Base-by-base conservation (phyloP, 306 rosid species). In the Psophocarpus tetragonolobus region DNA sequence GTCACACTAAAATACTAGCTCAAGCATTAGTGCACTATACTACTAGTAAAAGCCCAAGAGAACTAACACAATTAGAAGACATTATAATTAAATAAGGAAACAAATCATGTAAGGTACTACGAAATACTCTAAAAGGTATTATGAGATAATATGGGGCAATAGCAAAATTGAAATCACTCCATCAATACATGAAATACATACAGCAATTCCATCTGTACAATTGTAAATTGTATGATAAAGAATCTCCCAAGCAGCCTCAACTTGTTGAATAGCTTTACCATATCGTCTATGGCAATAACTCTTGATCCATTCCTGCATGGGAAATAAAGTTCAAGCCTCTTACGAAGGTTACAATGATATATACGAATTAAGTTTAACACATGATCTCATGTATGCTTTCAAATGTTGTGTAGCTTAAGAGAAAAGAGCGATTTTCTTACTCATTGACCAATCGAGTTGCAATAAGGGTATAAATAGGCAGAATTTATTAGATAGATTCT, bases 161-260 rank as follows among this genome's bases (percentile, higher is more conserved):
- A 8, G 71, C 39, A 58, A 44, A 45, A 47, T 57, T 44, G 18
- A 30, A 51, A 72, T 27, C 30, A n/a, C 58, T 15, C 5, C 23
- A 73, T 2, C 30, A n/a, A 65, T 15, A 7, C 23, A 73, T 2
- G 41, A 57, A 61, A 74, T 50, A 93, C 93, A 18, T 88, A 94
- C 98, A 54, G 95, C 97, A 67, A 94, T 89, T 67, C 92, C 93
- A 17, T 92, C 98, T 3, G 92, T 89, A 65, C 97, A 94, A 67
- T 92, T 94, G 84, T 94, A 94, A 71, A 94, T 72, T 70, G 97
- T 92, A 76, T 65, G 97, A 87, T 92, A 91, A 83, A 94, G 98
- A 77, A 92, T 88, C 74, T 88, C 87, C 98, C 97, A 94, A 67
- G 98, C 95, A 58, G 91, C 88, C 62, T 94, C 95, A 68, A 88